Conservation (phyloP, 192 early-diverging fungal species). For the Dissophora globulifera region DNA sequence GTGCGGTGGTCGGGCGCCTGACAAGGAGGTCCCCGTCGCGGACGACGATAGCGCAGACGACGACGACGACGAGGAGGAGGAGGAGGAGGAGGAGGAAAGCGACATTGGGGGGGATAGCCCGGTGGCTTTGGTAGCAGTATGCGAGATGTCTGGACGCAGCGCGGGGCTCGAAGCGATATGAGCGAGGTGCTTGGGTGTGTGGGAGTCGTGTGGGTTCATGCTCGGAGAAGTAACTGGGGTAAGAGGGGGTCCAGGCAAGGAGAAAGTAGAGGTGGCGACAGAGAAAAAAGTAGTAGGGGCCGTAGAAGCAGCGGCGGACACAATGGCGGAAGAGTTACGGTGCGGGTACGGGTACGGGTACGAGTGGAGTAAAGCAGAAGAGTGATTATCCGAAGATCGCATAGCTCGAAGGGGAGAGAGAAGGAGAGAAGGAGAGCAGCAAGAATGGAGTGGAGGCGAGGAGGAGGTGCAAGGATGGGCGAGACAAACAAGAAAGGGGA, state of each 20-base stretch:
- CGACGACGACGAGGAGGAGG: neutral
- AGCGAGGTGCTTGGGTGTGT: neutral
- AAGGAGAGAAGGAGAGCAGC: neutral
- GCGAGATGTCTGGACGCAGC: too few relatives aligned
- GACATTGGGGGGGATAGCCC: neutral
- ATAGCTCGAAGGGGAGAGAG: constrained; percentile 2
- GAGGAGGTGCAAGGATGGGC: neutral
- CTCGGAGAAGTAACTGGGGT: constrained; percentile 26
- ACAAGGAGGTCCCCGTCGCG: neutral
- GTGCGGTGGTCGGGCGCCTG: constrained; percentile 2
- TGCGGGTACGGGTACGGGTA: too few relatives aligned
- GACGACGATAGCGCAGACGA: neutral
- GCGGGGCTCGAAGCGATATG: neutral
- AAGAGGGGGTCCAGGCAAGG: neutral
- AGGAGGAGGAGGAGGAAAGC: neutral
- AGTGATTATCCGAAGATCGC: constrained; percentile 1
- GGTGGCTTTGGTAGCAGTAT: constrained; percentile 4
- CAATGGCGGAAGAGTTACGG: too few relatives aligned
- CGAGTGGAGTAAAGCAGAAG: neutral
- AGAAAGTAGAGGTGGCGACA: neutral
- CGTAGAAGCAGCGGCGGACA: too few relatives aligned
- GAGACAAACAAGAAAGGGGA: neutral
- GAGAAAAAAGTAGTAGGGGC: neutral
- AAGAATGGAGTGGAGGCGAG: neutral
- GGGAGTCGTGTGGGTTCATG: constrained; percentile 38